These are phyloP conservation scores for Coemansia sp. DNA, from an alignment of 192 early-diverging fungal species.

Conservation along the genomic window DNA sequence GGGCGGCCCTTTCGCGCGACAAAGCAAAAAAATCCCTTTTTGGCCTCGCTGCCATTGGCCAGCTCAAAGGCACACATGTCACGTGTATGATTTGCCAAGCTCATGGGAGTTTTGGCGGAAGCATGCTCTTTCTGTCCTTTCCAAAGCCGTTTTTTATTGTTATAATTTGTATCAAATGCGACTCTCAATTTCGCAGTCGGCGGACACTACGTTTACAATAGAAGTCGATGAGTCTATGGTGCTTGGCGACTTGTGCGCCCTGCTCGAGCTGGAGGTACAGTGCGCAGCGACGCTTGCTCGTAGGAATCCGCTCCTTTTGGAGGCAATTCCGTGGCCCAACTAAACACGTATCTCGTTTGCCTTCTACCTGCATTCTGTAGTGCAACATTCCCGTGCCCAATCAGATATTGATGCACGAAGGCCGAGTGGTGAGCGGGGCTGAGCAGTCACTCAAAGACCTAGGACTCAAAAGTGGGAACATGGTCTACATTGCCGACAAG, in stretches of 20 bases:
- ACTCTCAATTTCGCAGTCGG: constrained; percentile 24
- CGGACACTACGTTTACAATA: constrained; percentile 39
- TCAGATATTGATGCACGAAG: constrained; percentile 69
- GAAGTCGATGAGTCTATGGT: constrained; percentile 74
- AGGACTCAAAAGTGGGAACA: constrained; percentile 69
- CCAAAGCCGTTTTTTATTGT: too few relatives aligned
- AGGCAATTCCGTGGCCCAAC: background rate
- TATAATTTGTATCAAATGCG: too few relatives aligned
- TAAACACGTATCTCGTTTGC: background rate
- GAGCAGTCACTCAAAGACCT: constrained; percentile 64
- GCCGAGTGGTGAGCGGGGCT: constrained; percentile 56
- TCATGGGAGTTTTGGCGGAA: background rate
- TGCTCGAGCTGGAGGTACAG: constrained; percentile 80
- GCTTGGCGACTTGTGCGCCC: constrained; percentile 72
- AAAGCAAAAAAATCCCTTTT: background rate
- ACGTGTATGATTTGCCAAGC: background rate
- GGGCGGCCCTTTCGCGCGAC: background rate
- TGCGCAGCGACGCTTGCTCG: background rate
- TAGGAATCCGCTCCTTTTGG: too few relatives aligned
- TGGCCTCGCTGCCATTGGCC: background rate
- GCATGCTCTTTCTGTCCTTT: background rate
- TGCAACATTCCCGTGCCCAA: constrained; percentile 61
- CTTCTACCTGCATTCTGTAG: constrained; percentile 27
- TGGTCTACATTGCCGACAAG: constrained; percentile 60
- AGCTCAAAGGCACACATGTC: background rate